Percentiles rank a stretch among this genome's conserved stretches.
These are phyloP conservation scores for Teunomyces lycoperdinae DNA, from an alignment of 805 yeast genomes.

Conservation along the genomic window DNA sequence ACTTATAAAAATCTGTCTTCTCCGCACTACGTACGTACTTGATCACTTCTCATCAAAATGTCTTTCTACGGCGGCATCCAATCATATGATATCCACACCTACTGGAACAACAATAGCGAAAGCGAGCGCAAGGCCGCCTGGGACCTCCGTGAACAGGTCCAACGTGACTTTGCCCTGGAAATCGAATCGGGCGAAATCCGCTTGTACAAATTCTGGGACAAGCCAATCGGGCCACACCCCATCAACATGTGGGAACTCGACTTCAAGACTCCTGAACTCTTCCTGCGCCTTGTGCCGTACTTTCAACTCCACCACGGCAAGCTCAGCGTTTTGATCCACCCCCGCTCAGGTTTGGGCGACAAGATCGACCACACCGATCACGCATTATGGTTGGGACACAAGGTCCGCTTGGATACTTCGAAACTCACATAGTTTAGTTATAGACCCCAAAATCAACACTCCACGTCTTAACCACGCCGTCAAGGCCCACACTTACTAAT, in stretches of 20 bases:
- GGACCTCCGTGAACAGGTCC: constrained; percentile 38
- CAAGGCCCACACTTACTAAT: constrained; percentile 73
- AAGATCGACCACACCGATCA: constrained; percentile 49
- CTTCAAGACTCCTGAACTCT: constrained; percentile 44
- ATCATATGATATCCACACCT: constrained; percentile 57
- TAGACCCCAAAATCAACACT: constrained; percentile 26
- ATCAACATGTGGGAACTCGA: constrained; percentile 58
- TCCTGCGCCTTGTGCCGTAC: constrained; percentile 45
- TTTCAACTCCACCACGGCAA: constrained; percentile 52
- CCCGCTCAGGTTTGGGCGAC: constrained; percentile 41
- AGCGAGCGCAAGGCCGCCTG: constrained; percentile 33
- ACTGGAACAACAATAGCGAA: constrained; percentile 39
- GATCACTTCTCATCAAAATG: background rate
- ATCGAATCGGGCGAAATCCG: constrained; percentile 39
- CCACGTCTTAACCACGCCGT: constrained; percentile 82
- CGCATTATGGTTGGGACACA: constrained; percentile 59
- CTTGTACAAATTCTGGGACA: constrained; percentile 44
- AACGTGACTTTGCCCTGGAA: constrained; percentile 41
- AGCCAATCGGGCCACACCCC: constrained; percentile 59
- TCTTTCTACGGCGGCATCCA: constrained; percentile 13
- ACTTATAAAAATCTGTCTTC: background rate
- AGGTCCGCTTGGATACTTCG: constrained; percentile 23
- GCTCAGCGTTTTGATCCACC: constrained; percentile 55
- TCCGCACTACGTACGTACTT: background rate
- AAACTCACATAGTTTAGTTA: background rate